Evolutionary conservation across 1,284 basidiomycete genomes (phyloP), one percentile per base, ranked within the genome.

Genomic region (Leccinum fallax): DNA sequence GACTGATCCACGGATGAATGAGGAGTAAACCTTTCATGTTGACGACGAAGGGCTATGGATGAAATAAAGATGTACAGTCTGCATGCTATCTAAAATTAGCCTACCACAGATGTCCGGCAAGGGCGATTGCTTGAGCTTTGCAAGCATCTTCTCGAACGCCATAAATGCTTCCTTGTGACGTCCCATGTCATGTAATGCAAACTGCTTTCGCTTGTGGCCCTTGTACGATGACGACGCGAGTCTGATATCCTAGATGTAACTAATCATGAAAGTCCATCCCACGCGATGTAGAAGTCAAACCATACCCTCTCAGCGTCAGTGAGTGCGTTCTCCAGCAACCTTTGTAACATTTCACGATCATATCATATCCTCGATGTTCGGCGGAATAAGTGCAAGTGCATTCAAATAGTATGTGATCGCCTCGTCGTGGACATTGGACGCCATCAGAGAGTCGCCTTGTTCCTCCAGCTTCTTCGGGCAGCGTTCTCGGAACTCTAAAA

Each of bases 1-100:
- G 30, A 32, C 30, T 7, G 28, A 66, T 62, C 64, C 66, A 65
- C 2, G 64, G 64, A 48, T 65, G 59, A 7, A 65, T 10, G 10
- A 65, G 58, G 6, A 15, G 34, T 2, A 67, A 10, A 15, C 51
- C 40, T 2, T 51, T 28, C 30, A 48, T 51, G 2, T 24, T 28
- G 1, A 30, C 3, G 1, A 13, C 24, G 24, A 38, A 28, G 57
- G 15, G 19, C 59, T 61, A 11, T 21, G 4, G 3, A 10, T 54
- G 15, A 24, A 15, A 40, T 6, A n/a, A n/a, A 46, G 15, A 21
- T 9, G 4, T 6, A 9, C 6, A 2, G 6, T 1, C 3, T 6
- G 15, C 8, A 5, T 16, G 16, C 8, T 19, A 28, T 2, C 4
- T 2, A 32, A 32, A 19, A 34, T 21, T 1, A 4, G 15, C 32